phyloP scores from a whole-genome alignment of 2,329 filamentous ascomycete genomes.

The Calonectria multiphialidica region DNA sequence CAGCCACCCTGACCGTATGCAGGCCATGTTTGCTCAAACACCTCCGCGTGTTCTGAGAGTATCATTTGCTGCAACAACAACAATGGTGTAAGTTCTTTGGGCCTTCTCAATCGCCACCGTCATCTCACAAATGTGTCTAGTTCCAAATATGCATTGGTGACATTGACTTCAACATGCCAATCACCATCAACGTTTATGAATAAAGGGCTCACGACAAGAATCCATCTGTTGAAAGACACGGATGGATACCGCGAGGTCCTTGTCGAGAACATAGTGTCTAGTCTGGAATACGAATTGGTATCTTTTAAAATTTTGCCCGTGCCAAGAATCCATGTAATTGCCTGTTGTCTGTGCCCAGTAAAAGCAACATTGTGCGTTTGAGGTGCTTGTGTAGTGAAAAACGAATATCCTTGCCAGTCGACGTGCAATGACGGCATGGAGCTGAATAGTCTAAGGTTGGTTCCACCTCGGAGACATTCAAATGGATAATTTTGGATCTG shows the following conservation, averaged over 20 bases:
- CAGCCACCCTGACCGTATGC: not conserved
- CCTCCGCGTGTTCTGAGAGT: conserved; percentile 26
- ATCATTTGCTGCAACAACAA: conserved; percentile 44
- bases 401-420: not conserved
- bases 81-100: conserved; percentile 30
- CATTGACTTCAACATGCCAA: conserved; percentile 35
- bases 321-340: not conserved
- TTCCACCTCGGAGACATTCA: not conserved
- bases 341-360: not conserved
- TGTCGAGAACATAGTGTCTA: not conserved
- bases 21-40: conserved; percentile 34
- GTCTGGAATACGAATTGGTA: not conserved
- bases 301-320: not conserved
- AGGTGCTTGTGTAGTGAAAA: not conserved
- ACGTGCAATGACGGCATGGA: not conserved
- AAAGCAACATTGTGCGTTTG: not conserved
- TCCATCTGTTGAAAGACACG: not conserved
- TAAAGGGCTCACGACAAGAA: not conserved
- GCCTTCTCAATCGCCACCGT: rapidly evolving
- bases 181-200: conserved; percentile 38
- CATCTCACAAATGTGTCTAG: conserved; percentile 21
- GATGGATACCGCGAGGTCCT: not conserved
- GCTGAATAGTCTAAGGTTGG: not conserved
- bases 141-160: conserved; percentile 41
- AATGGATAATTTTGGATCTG: not conserved